These are phyloP conservation scores for Immersiporthe knoxdaviesiana DNA, from an alignment of 2,329 filamentous ascomycete genomes.

Conservation along the genomic window DNA sequence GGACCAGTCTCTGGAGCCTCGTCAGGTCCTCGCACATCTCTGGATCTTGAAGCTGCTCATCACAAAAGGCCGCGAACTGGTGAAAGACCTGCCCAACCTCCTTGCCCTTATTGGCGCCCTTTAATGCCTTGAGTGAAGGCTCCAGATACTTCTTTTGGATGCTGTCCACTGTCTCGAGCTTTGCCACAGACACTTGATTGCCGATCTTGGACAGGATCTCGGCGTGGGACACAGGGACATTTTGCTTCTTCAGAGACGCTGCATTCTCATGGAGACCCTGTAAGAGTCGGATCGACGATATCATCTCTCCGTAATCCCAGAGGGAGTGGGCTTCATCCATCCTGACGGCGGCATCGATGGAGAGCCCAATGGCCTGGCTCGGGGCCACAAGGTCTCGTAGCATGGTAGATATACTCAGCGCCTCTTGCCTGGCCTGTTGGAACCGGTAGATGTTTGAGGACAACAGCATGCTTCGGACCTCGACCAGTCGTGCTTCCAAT, in stretches of 20 bases:
- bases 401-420: constrained; percentile 80
- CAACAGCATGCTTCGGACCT: constrained; percentile 76
- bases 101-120: constrained; percentile 65
- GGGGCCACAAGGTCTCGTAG: constrained; percentile 76
- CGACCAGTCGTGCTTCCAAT: constrained; percentile 68
- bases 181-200: constrained; percentile 85
- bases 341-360: constrained; percentile 75
- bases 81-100: constrained; percentile 90
- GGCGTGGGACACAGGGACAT: constrained; percentile 71
- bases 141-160: constrained; percentile 87
- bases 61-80: constrained; percentile 93
- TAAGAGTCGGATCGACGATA: constrained; percentile 85
- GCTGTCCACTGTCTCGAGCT: constrained; percentile 85
- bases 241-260: constrained; percentile 67
- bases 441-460: constrained; percentile 77
- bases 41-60: constrained; percentile 86
- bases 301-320: constrained; percentile 92
- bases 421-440: constrained; percentile 83
- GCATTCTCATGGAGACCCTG: constrained; percentile 67
- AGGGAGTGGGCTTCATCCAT: constrained; percentile 87
- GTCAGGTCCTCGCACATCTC: constrained; percentile 84
- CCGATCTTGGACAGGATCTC: constrained; percentile 86
- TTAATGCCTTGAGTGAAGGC: constrained; percentile 81
- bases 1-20: constrained; percentile 76
- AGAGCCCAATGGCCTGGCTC: constrained; percentile 71